Percentiles rank a stretch among this genome's conserved stretches.
Conservation (phyloP, 73 alveolate species). For the Tetrahymena elliotti region DNA sequence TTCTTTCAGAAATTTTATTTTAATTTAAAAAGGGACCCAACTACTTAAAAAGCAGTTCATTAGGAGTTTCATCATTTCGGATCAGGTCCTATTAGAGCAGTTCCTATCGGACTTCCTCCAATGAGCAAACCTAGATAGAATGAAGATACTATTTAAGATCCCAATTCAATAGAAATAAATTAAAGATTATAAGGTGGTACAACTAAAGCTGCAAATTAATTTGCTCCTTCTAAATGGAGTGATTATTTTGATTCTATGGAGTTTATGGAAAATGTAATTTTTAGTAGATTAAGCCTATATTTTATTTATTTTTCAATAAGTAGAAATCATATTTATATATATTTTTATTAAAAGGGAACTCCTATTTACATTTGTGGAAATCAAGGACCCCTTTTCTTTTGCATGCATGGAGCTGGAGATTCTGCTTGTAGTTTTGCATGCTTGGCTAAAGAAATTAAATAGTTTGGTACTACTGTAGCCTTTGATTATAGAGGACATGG, state of each 20-base stretch:
- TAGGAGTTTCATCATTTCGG: neutral
- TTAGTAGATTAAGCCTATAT: neutral
- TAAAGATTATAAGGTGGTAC: neutral
- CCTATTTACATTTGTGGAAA: slow-evolving; percentile 88
- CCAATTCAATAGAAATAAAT: neutral
- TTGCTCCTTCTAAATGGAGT: neutral
- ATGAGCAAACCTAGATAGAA: neutral
- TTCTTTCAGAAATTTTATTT: neutral
- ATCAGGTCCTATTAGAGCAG: neutral
- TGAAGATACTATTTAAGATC: neutral
- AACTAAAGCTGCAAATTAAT: neutral
- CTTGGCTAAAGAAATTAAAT: slow-evolving; percentile 74
- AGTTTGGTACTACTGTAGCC: slow-evolving; percentile 64
- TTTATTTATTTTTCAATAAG: neutral
- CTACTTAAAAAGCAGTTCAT: neutral
- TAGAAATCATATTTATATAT: neutral
- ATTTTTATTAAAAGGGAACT: slow-evolving; percentile 47
- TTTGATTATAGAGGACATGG: slow-evolving; percentile 98
- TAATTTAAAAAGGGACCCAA: neutral
- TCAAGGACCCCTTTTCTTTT: slow-evolving; percentile 82
- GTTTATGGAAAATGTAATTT: neutral
- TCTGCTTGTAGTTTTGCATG: slow-evolving; percentile 88
- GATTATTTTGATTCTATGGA: neutral
- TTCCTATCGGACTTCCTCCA: neutral
- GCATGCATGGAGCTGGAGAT: slow-evolving; percentile 99